These are phyloP conservation scores for Rhizopus delemar DNA, from an alignment of 371 early-diverging fungal species.

Conservation along the genomic window DNA sequence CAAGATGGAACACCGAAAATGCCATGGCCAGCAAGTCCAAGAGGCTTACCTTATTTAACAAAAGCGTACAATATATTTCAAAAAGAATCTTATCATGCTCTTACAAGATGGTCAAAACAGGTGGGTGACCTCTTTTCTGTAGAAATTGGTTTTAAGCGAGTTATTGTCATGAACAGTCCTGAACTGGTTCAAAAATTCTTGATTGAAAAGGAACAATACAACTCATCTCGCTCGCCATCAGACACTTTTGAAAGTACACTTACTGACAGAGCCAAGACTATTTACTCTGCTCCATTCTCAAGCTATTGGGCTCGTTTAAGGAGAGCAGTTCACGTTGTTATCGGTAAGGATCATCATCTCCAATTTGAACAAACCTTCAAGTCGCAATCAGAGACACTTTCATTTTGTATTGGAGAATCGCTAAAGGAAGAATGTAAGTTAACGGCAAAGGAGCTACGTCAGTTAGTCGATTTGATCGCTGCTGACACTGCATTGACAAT, in stretches of 20 bases:
- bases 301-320: constrained; percentile 42
- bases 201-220: constrained; percentile 40
- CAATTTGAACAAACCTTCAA: constrained; percentile 19
- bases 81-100: constrained; percentile 17
- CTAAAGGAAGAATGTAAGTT: constrained; percentile 15
- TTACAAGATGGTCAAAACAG: constrained; percentile 38
- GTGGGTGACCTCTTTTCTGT: constrained; percentile 34
- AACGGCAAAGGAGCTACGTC: constrained; percentile 27
- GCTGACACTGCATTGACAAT: constrained; percentile 34
- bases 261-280: constrained; percentile 41
- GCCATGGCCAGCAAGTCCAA: constrained; percentile 43
- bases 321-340: constrained; percentile 27
- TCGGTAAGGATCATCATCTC: constrained; percentile 9
- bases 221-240: constrained; percentile 27
- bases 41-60: constrained; percentile 22
- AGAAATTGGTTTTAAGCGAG: constrained; percentile 33
- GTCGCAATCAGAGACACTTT: constrained; percentile 23
- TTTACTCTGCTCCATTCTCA: constrained; percentile 36
- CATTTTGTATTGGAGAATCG: constrained; percentile 9
- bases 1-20: constrained; percentile 39
- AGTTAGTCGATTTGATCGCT: constrained; percentile 34
- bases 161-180: constrained; percentile 38
- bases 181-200: constrained; percentile 30
- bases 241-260: constrained; percentile 35
- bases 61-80: constrained; percentile 31